Evolutionary conservation across 139 green algal genomes (phyloP), one percentile per base, ranked within the genome.

Genomic region (Nannochloris sp.): DNA sequence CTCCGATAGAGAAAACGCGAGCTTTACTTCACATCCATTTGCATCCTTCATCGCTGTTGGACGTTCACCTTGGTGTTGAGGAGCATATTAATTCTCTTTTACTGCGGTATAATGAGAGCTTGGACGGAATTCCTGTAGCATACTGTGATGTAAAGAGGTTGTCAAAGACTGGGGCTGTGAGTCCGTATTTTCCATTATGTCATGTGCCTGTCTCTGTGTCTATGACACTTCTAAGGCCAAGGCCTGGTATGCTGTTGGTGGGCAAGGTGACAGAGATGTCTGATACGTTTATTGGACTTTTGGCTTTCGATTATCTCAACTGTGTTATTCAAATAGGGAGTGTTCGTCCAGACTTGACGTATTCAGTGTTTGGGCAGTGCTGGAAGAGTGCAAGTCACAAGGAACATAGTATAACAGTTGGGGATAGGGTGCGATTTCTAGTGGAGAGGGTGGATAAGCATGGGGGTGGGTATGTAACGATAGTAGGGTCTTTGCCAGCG

Each of bases 251-350:
- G 33, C 50, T 5, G 1, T 51, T 87, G 10, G 72, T 77, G 14
- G 85, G 77, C 12, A 72, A 46, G 1, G 84, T 90, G n/a, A 85
- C 81, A 66, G 76, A 81, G 49, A 49, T 87, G 2, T 80, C 69
- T 1, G 49, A 58, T 4, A 79, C 90, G 58, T 90, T 79, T 71
- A 72, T 91, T 12, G 75, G 79, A 9, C 62, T 87, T 6, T 66
- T 88, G 30, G 77, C 86, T n/a, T 61, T 89, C 59, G 81, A 76
- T 12, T 65, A 88, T 5, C 78, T 91, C 61, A 91, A 91, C 37
- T 79, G 68, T 4, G 65, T 74, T 50, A 73, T 90, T 2, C 49
- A 59, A 3, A 62, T 60, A 6, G 64, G 72, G 11, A 17, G 70
- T n/a, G 78, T 88, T 17, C 62, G 61, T 3, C 6, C 46, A 29